These are phyloP conservation scores for Aureobasidium sp. DNA, from an alignment of 2,329 filamentous ascomycete species.

Conservation along the genomic window DNA sequence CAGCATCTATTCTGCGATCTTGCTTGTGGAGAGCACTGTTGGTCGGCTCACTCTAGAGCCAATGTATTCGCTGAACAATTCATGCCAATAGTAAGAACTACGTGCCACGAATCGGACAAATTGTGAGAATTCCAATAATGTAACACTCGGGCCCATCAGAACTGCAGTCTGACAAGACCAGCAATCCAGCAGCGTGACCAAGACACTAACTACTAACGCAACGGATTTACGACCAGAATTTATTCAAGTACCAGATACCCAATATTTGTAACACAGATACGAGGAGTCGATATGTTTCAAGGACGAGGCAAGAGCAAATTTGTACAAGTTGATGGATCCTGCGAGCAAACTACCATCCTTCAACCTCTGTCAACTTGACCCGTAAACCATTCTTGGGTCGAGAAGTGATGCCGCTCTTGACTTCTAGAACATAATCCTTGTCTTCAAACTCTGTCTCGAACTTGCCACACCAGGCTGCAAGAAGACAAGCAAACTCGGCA, in stretches of 20 bases:
- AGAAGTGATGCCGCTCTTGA: constrained; percentile 65
- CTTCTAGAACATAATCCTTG: constrained; percentile 51
- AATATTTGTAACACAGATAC: background rate
- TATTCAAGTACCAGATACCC: no score
- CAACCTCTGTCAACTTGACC: constrained; percentile 59
- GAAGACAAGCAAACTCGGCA: constrained; percentile 75
- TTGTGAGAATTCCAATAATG: no score
- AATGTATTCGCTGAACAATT: no score
- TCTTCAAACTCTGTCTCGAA: constrained; percentile 66
- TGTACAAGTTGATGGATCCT: background rate
- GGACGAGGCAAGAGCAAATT: background rate
- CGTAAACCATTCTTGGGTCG: constrained; percentile 66
- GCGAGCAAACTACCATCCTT: constrained; percentile 50
- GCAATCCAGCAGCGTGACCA: no score
- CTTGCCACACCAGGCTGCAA: constrained; percentile 68
- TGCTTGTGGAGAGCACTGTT: background rate
- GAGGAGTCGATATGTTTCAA: background rate
- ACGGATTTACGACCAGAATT: no score
- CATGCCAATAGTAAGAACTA: no score
- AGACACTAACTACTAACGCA: no score
- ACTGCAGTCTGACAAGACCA: no score
- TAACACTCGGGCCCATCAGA: no score
- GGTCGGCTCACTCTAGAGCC: background rate
- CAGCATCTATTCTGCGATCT: background rate
- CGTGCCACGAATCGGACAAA: no score